These are phyloP conservation scores for Lactarius hengduanensis DNA, from an alignment of 768 basidiomycete species.

Conservation along the genomic window DNA sequence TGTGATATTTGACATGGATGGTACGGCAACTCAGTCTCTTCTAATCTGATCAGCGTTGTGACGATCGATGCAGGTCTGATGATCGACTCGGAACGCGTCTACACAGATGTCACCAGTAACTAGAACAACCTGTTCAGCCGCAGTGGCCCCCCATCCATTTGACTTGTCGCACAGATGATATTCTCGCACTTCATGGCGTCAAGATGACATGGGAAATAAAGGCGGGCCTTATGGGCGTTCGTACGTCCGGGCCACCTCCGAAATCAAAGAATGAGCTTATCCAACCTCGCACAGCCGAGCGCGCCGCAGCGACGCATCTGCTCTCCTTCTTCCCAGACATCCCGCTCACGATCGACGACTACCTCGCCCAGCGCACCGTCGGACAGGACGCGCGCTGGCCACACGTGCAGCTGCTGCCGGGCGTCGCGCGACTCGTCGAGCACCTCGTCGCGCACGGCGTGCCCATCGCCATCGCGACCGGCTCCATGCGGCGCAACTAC, in stretches of 20 bases:
- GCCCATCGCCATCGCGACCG: conserved; percentile 81
- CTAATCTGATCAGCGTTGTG: not conserved
- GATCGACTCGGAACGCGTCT: conserved; percentile 75
- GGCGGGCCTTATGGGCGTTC: conserved; percentile 85
- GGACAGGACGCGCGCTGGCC: conserved; percentile 69
- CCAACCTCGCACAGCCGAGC: conserved; percentile 49
- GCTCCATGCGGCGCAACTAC: conserved; percentile 64
- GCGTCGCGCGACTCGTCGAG: conserved; percentile 61
- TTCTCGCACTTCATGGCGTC: conserved; percentile 68
- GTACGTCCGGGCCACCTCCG: conserved; percentile 41
- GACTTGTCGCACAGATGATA: conserved; percentile 50
- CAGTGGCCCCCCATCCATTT: not conserved
- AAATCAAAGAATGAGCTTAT: not conserved
- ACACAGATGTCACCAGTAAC: conserved; percentile 75
- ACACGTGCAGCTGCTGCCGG: conserved; percentile 69
- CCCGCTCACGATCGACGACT: conserved; percentile 58
- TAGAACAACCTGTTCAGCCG: conserved; percentile 30
- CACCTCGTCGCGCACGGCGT: conserved; percentile 67
- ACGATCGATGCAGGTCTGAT: conserved; percentile 52
- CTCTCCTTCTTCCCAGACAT: conserved; percentile 78
- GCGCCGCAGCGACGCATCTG: conserved; percentile 60
- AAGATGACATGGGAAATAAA: conserved; percentile 89
- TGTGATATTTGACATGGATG: conserved; percentile 41
- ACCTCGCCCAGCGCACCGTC: conserved; percentile 52
- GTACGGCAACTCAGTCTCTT: conserved; percentile 17